Evolutionary conservation across 2,329 filamentous ascomycete genomes (phyloP).

Genomic region (Microdochium trichocladiopsis): DNA sequence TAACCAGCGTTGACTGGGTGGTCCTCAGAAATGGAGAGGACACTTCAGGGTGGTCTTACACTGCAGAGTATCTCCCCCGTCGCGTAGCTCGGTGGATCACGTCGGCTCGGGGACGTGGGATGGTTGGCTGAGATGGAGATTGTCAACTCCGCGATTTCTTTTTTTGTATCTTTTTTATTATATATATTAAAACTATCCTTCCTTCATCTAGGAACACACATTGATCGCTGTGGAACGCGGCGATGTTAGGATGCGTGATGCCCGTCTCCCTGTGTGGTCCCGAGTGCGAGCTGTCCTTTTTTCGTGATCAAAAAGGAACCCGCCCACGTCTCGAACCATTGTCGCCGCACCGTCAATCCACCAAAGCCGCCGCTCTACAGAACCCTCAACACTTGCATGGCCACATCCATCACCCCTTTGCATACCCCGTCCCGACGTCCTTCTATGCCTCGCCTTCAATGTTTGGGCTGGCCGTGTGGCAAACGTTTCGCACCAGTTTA

Average conservation of each 20-base stretch:
- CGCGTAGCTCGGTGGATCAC: constrained; percentile 64
- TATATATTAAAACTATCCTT: background rate
- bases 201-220: background rate
- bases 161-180: constrained; percentile 24
- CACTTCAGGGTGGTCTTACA: constrained; percentile 66
- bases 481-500: too few relatives aligned
- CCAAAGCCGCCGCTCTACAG: too few relatives aligned
- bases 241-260: background rate
- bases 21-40: constrained; percentile 64
- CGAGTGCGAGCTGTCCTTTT: background rate
- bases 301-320: background rate
- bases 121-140: constrained; percentile 47
- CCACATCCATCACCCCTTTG: too few relatives aligned
- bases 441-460: too few relatives aligned
- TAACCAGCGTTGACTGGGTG: constrained; percentile 57
- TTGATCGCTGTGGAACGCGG: background rate
- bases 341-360: too few relatives aligned
- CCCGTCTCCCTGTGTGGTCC: background rate
- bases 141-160: constrained; percentile 36
- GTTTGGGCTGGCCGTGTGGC: too few relatives aligned
- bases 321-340: background rate
- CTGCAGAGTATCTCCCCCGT: constrained; percentile 67
- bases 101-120: constrained; percentile 54
- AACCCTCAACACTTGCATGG: too few relatives aligned
- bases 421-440: too few relatives aligned